phyloP scores from a whole-genome alignment of 176 grass and related monocot species.

The Ananas comosus region DNA sequence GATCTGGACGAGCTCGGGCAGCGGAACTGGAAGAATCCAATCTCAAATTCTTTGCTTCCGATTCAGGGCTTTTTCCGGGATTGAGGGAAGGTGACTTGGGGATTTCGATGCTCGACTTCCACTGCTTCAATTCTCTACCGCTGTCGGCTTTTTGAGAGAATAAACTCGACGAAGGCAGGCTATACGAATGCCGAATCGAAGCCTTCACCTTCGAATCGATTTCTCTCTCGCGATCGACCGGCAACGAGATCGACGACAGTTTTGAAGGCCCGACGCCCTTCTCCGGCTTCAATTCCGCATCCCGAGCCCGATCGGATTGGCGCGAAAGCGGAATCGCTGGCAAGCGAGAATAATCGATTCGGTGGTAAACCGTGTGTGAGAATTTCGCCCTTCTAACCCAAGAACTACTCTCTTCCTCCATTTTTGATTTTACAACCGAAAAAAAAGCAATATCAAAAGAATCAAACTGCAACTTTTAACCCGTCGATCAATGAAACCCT shows the following conservation, averaged over 20 bases:
- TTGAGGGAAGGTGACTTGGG: slow-evolving; percentile 4
- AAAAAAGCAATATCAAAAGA: slow-evolving; percentile 9
- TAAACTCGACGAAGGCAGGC: slow-evolving; percentile 15
- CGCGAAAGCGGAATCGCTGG: background rate
- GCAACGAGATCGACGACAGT: slow-evolving; percentile 23
- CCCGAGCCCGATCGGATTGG: slow-evolving; percentile 36
- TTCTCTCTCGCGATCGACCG: slow-evolving; percentile 21
- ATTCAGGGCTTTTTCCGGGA: slow-evolving; percentile 9
- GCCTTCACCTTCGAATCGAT: background rate
- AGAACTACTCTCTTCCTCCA: slow-evolving; percentile 68
- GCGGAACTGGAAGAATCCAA: background rate
- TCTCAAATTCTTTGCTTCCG: slow-evolving; percentile 4
- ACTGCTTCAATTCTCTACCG: slow-evolving; percentile 9
- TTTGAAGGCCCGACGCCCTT: slow-evolving; percentile 12
- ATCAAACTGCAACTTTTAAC: slow-evolving; percentile 8
- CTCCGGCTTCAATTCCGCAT: slow-evolving; percentile 27
- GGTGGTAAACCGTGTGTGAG: slow-evolving; percentile 43
- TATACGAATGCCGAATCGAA: slow-evolving; percentile 25
- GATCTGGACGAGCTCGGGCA: slow-evolving; percentile 21
- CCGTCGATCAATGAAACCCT: background rate
- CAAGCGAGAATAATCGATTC: slow-evolving; percentile 12
- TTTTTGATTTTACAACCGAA: background rate
- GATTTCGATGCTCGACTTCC: slow-evolving; percentile 8
- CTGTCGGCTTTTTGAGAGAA: slow-evolving; percentile 19
- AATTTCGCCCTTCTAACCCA: slow-evolving; percentile 87